Base-by-base conservation (phyloP, 305 asterid genomes). In the Ajuga reptans region DNA sequence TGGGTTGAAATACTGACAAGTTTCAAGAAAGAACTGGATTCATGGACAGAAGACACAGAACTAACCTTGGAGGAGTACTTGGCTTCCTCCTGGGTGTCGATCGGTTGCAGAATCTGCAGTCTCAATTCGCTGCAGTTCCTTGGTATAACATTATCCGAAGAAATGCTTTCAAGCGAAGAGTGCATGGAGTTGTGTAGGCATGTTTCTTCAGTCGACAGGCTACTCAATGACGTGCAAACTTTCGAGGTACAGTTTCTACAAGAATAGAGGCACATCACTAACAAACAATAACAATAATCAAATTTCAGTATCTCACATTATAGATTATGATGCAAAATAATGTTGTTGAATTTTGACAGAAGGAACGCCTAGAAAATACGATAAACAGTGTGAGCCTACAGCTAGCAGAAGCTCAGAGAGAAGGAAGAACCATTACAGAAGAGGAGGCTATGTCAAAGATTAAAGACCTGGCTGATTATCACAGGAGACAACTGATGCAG, bases 31-130 rank as follows among this genome's bases (percentile, higher is more conserved):
- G 86, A 82, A 47, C 16, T 69, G 18, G 81, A 79, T 14, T 66
- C 76, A 46, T 72, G 75, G 72, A 70, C 54, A 1, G 68, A 74
- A 3, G 65, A 70, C n/a, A 56, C 37, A 9, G 16, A 18, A 34
- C 75, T 75, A n/a, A 80, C 66, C 57, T 50, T 84, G 66, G 83
- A 80, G 5, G 87, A 74, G 42, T 84, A 84, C 63, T 61, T 84
- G 76, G 37, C 73, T 8, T 49, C 64, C 11, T 62, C 72, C 1
- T 68, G 78, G 77, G 16, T 61, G 47, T 55, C 84, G 0, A 62
- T 82, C 33, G 84, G 80, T 7, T 9, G 70, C 55, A 62, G 63
- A 64, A 10, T 61, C 58, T 29, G 77, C 69, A 39, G 74, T 43
- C 79, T 82, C 59, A 37, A 62, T n/a, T 46, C 81, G 11, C 52